phyloP scores from a whole-genome alignment of 192 early-diverging fungal genomes.

The Polychytrium aggregatum region DNA sequence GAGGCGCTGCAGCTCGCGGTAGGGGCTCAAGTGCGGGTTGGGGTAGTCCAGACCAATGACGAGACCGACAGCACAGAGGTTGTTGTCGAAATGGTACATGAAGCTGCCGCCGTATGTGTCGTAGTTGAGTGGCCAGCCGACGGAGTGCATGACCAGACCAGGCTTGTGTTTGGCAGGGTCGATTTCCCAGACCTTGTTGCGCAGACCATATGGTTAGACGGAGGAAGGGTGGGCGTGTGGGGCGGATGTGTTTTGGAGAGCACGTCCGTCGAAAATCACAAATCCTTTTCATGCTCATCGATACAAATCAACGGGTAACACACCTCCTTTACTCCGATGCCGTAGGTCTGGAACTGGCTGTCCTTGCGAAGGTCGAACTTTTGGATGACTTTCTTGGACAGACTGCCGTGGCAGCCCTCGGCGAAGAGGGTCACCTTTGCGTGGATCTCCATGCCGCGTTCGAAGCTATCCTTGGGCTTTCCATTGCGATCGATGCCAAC shows the following conservation, averaged over 20 bases:
- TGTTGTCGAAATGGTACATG: constrained; percentile 90
- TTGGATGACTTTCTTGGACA: constrained; percentile 80
- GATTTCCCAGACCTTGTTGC: constrained; percentile 89
- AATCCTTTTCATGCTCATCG: constrained; percentile 1
- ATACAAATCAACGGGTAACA: neutral
- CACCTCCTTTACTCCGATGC: constrained; percentile 92
- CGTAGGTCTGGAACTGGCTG: constrained; percentile 82
- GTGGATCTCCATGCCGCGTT: constrained; percentile 89
- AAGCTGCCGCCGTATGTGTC: constrained; percentile 90
- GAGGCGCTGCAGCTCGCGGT: constrained; percentile 94
- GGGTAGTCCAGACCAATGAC: constrained; percentile 90
- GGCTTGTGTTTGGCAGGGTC: constrained; percentile 69
- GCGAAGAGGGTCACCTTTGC: constrained; percentile 92
- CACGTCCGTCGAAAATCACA: no score
- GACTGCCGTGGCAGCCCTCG: constrained; percentile 94
- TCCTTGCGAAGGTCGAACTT: constrained; percentile 86
- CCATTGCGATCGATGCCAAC: constrained; percentile 86
- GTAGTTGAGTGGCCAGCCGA: constrained; percentile 87
- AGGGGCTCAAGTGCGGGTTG: constrained; percentile 91
- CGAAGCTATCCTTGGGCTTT: constrained; percentile 79
- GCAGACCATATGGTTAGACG: no score
- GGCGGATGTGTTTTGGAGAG: no score
- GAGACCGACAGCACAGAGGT: constrained; percentile 74
- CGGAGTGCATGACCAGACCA: constrained; percentile 72
- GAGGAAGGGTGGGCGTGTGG: no score